These are phyloP conservation scores for Lumnitzera littorea DNA, from an alignment of 345 rosid genomes.

Conservation along the genomic window DNA sequence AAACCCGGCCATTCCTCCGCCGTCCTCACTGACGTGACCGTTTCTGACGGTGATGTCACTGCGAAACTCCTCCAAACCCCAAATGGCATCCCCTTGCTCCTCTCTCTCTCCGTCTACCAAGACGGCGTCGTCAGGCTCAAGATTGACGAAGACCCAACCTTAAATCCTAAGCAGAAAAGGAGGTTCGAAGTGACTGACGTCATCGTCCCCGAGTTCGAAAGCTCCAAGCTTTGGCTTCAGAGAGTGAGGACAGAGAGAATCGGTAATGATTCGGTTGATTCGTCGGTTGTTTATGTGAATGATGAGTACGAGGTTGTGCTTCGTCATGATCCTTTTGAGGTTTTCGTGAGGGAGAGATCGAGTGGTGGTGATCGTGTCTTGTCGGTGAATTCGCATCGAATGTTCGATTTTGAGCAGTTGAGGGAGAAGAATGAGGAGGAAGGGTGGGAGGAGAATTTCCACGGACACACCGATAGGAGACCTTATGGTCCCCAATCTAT, in stretches of 20 bases:
- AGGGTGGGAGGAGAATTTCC: conserved; percentile 89
- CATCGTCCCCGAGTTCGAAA: conserved; percentile 48
- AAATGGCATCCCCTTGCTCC: conserved; percentile 38
- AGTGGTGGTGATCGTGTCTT: conserved; percentile 41
- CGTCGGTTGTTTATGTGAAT: conserved; percentile 58
- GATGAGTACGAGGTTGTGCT: conserved; percentile 76
- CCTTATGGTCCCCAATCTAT: conserved; percentile 92
- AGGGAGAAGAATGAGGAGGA: conserved; percentile 59
- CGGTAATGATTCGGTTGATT: conserved; percentile 38
- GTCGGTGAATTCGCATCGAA: conserved; percentile 70
- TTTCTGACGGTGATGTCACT: conserved; percentile 70
- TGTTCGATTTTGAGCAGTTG: conserved; percentile 90
- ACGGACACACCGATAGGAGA: conserved; percentile 68
- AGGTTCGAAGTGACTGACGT: conserved; percentile 92
- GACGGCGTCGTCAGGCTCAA: conserved; percentile 67
- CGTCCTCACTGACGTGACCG: conserved; percentile 39
- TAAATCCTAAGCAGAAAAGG: conserved; percentile 38
- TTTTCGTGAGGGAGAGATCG: conserved; percentile 56
- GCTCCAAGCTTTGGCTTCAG: conserved; percentile 67
- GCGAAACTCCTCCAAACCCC: conserved; percentile 37
- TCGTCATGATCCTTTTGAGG: conserved; percentile 79
- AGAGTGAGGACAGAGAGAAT: conserved; percentile 39
- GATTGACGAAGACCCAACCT: conserved; percentile 71
- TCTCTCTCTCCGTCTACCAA: conserved; percentile 61
- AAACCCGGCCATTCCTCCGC: conserved; percentile 55